Conservation (phyloP, 495 filamentous ascomycete species). For the Cercophora newfieldiana region DNA sequence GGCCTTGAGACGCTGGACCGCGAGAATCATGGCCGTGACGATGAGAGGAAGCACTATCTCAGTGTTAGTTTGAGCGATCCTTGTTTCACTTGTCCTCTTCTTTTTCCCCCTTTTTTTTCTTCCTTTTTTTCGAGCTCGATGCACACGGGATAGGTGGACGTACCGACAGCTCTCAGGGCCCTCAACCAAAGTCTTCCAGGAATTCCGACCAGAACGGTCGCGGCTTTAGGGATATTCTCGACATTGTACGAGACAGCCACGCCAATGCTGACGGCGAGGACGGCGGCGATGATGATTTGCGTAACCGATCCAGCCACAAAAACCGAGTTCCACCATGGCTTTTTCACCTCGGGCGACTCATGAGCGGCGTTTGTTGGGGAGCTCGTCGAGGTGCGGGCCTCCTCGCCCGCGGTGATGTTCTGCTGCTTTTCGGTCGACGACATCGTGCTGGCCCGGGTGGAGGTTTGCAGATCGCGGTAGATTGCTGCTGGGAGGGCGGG, state of each 20-base stretch:
- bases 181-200: constrained; percentile 36
- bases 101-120: too few relatives aligned
- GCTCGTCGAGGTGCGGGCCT: neutral
- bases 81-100: too few relatives aligned
- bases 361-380: neutral
- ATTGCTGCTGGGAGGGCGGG: neutral
- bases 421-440: constrained; percentile 3
- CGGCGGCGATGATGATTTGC: constrained; percentile 33
- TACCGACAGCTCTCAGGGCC: constrained; percentile 33
- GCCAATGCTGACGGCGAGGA: constrained; percentile 32
- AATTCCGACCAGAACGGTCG: constrained; percentile 24
- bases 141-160: constrained; percentile 1
- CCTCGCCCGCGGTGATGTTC: neutral
- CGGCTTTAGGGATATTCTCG: constrained; percentile 28
- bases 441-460: neutral
- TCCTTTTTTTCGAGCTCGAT: too few relatives aligned
- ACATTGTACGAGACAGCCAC: constrained; percentile 25
- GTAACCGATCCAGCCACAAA: constrained; percentile 20
- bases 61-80: neutral
- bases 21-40: constrained; percentile 34
- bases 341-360: neutral
- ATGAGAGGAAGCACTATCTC: constrained; percentile 33
- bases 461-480: neutral
- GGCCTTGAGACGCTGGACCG: constrained; percentile 26
- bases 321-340: constrained; percentile 20